phyloP scores from a whole-genome alignment of 306 rosid species.

The Cucumis melo region DNA sequence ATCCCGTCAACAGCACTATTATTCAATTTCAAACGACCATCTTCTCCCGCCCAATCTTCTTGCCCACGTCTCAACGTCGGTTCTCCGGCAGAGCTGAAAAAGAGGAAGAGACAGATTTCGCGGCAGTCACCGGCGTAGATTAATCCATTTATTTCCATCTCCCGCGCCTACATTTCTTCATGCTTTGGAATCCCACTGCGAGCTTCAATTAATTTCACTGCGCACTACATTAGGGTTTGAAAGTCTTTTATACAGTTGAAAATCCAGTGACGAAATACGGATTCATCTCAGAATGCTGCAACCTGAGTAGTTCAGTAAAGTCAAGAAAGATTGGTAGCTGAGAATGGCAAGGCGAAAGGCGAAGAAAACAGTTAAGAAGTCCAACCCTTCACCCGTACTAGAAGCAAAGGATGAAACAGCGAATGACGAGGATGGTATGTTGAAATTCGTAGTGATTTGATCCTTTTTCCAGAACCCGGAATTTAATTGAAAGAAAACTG shows the following conservation, averaged over 20 bases:
- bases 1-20: not conserved
- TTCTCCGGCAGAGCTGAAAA: not conserved
- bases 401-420: constrained; percentile 1
- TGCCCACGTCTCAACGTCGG: not conserved
- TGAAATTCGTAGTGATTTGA: not conserved
- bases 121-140: not conserved
- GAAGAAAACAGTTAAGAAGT: constrained; percentile 19
- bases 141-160: not conserved
- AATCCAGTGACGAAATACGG: not conserved
- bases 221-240: not conserved
- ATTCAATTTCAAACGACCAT: not conserved
- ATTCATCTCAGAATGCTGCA: not conserved
- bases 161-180: not conserved
- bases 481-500: not conserved
- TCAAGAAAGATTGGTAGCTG: not conserved
- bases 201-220: not conserved
- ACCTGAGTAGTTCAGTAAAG: not conserved
- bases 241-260: not conserved
- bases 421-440: constrained; percentile 40
- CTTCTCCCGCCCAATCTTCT: not conserved
- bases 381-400: constrained; percentile 5
- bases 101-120: not conserved
- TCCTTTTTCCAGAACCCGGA: not conserved
- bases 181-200: not conserved
- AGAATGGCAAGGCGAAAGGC: constrained; percentile 43